Evolutionary conservation across 768 basidiomycete genomes (phyloP).

Genomic region (Kwoniella pini): DNA sequence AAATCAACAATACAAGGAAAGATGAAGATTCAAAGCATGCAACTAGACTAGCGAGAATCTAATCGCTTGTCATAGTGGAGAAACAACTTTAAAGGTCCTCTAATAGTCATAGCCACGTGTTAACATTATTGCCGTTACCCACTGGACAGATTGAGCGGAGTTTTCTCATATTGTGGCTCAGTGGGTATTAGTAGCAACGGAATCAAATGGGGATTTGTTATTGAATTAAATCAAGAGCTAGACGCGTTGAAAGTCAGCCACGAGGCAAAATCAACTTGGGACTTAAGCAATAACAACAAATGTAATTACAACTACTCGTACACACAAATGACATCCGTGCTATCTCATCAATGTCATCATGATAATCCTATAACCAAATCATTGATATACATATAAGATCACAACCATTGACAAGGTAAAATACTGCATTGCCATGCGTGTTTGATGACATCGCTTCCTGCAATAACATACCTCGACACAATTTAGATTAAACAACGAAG

Average conservation of each 20-base stretch:
- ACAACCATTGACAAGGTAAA: no score
- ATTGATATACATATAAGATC: no score
- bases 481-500: no score
- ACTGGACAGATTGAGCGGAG: neutral
- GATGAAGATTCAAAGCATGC: neutral
- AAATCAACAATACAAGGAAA: neutral
- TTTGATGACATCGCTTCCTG: no score
- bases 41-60: no score
- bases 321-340: neutral
- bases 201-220: slow-evolving; percentile 8
- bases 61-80: neutral
- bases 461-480: no score
- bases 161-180: neutral
- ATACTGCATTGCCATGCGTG: no score
- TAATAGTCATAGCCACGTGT: neutral
- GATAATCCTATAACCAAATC: neutral
- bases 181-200: neutral
- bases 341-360: no score
- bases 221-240: neutral
- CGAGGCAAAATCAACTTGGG: neutral
- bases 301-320: slow-evolving; percentile 11
- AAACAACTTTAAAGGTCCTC: neutral
- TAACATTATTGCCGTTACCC: neutral
- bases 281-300: neutral
- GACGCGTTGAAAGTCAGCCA: slow-evolving; percentile 7